These are phyloP conservation scores for Pseudoscleropodium purum DNA, from an alignment of 225 moss, liverwort and hornwort genomes.

Conservation along the genomic window DNA sequence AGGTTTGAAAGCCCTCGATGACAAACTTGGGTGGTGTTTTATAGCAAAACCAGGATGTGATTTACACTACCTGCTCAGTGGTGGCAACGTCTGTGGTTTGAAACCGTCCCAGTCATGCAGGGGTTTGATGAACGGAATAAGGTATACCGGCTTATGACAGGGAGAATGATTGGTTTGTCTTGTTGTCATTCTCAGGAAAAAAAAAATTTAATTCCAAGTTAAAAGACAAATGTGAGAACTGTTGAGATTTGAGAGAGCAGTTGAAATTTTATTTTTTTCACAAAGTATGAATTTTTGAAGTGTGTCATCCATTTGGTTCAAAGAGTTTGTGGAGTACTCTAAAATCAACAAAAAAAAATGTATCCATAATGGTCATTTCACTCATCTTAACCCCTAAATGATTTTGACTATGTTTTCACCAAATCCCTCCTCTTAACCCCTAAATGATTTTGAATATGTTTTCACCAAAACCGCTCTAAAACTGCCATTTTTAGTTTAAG, in stretches of 20 bases:
- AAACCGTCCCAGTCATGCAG: background rate
- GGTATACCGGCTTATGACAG: too few relatives aligned
- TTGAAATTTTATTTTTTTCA: background rate
- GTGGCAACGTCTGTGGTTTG: background rate
- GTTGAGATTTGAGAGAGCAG: too few relatives aligned
- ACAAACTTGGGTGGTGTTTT: background rate
- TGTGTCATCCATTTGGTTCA: background rate
- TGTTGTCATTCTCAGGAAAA: background rate
- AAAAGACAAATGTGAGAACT: background rate
- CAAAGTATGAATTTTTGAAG: background rate
- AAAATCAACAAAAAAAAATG: background rate
- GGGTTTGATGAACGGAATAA: background rate
- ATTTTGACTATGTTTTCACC: too few relatives aligned
- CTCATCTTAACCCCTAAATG: background rate
- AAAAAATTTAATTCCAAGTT: too few relatives aligned
- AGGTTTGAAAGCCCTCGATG: too few relatives aligned
- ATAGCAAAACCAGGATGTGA: too few relatives aligned
- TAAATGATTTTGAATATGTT: too few relatives aligned
- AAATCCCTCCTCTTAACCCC: too few relatives aligned
- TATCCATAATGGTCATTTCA: background rate
- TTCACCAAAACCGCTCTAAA: too few relatives aligned
- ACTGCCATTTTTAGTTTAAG: too few relatives aligned
- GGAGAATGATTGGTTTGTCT: background rate
- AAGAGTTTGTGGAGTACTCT: rapidly evolving
- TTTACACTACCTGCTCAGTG: too few relatives aligned